Evolutionary conservation across 371 early-diverging fungal genomes (phyloP).

Genomic region (Lichtheimia hyalospora): DNA sequence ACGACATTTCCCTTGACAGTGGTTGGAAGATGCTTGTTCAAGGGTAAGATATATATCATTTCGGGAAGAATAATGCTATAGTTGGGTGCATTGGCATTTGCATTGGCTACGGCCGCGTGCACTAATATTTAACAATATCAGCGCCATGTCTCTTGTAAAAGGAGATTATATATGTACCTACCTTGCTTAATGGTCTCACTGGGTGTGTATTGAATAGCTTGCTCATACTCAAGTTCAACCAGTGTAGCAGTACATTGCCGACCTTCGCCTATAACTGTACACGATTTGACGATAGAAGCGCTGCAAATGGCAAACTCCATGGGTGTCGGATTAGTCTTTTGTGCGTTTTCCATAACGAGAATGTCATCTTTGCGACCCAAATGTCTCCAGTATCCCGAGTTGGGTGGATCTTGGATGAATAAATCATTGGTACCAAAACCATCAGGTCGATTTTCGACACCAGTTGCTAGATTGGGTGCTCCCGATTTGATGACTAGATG

Average conservation of each 20-base stretch:
- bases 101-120: slow-evolving; percentile 23
- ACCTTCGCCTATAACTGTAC: slow-evolving; percentile 25
- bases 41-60: slow-evolving; percentile 40
- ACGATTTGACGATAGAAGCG: slow-evolving; percentile 17
- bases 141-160: background rate
- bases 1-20: slow-evolving; percentile 37
- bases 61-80: slow-evolving; percentile 33
- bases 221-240: slow-evolving; percentile 21
- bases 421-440: slow-evolving; percentile 38
- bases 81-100: slow-evolving; percentile 29
- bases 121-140: slow-evolving; percentile 3
- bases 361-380: slow-evolving; percentile 37
- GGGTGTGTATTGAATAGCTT: slow-evolving; percentile 14
- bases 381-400: slow-evolving; percentile 19
- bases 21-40: slow-evolving; percentile 15
- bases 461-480: slow-evolving; percentile 16
- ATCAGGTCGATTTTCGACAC: slow-evolving; percentile 20
- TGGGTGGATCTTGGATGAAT: slow-evolving; percentile 12
- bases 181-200: slow-evolving; percentile 24
- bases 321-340: slow-evolving; percentile 42
- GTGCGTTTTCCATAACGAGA: slow-evolving; percentile 38
- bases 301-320: slow-evolving; percentile 30
- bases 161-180: slow-evolving; percentile 11
- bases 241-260: slow-evolving; percentile 29
- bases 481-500: slow-evolving; percentile 15